phyloP scores from a whole-genome alignment of 305 asterid genomes.

The Nicotiana rustica region DNA sequence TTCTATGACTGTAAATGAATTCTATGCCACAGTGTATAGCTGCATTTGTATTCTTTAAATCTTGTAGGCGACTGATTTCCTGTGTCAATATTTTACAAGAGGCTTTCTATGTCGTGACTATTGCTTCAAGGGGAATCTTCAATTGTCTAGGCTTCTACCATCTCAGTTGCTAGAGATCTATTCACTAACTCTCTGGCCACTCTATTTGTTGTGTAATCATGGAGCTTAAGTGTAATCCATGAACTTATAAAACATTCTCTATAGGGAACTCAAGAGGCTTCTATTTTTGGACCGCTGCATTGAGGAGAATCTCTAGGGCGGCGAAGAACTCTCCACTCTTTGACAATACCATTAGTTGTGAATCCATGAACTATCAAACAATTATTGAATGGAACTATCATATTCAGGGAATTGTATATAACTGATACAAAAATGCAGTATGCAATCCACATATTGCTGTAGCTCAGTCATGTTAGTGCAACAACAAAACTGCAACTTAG shows the following conservation, averaged over 20 bases:
- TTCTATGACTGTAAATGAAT: neutral
- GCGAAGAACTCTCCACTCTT: neutral
- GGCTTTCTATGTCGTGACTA: constrained; percentile 13
- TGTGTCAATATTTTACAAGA: neutral
- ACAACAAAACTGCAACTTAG: neutral
- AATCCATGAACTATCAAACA: constrained; percentile 25
- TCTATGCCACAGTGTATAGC: no score
- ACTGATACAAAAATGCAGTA: neutral
- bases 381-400: neutral
- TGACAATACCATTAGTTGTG: neutral
- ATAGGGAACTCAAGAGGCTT: no score
- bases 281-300: no score
- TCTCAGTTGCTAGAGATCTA: neutral
- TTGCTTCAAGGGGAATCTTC: neutral
- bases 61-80: constrained; percentile 4
- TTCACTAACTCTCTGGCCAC: neutral
- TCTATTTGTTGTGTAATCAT: constrained; percentile 6
- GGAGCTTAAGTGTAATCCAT: constrained; percentile 4
- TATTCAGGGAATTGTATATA: neutral
- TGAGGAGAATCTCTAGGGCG: no score
- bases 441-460: neutral
- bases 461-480: neutral
- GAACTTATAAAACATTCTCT: no score
- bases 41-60: constrained; percentile 11
- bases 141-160: constrained; percentile 19